Base-by-base conservation (phyloP, 768 basidiomycete species). In the Auriscalpium microsporum region DNA sequence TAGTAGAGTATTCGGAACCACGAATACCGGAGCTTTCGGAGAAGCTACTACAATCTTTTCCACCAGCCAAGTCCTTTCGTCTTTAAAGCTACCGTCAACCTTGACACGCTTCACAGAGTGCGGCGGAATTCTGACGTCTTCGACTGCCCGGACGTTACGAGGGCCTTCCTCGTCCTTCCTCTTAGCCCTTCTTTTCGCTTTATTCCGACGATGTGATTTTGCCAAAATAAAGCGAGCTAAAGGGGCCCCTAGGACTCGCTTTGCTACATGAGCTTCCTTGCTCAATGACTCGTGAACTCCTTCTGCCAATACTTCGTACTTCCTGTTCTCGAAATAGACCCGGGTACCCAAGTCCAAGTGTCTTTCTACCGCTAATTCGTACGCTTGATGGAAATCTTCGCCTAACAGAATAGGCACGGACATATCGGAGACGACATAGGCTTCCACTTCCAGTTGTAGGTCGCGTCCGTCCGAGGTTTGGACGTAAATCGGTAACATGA, bases 381-480 rank as follows among this genome's bases (percentile, higher is more conserved):
- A 73, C 37, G 69, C 66, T 56, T 70, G 69, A 4, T 68, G 56
- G 45, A 63, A 65, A 42, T 65, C 64, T 45, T 65, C 61, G 19
- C 62, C 64, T 3, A 66, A 47, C 5, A 66, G 50, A 23, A 66
- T 49, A 8, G 63, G 62, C 1, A 63, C 57, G 14, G 63, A 52
- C 64, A 65, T 65, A 14, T 57, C 60, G 53, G 56, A 56, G 37
- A 65, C 64, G 1, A 63, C 60, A 36, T 63, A 63, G 1, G 60
- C 62, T 34, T 63, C 62, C 3, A 56, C 50, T 2, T 36, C 57
- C 2, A 72, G 33, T 48, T 61, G 54, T 0, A 73, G 63, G 0
- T 57, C 55, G 1, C 68, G 65, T 10, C 56, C 57, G 10, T 57
- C 10, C 5, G 67, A 68, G 33, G 16, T 62, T 40, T 48, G 71